Conservation (phyloP, 352 stramenopile species). For the Globisporangium splendens region DNA sequence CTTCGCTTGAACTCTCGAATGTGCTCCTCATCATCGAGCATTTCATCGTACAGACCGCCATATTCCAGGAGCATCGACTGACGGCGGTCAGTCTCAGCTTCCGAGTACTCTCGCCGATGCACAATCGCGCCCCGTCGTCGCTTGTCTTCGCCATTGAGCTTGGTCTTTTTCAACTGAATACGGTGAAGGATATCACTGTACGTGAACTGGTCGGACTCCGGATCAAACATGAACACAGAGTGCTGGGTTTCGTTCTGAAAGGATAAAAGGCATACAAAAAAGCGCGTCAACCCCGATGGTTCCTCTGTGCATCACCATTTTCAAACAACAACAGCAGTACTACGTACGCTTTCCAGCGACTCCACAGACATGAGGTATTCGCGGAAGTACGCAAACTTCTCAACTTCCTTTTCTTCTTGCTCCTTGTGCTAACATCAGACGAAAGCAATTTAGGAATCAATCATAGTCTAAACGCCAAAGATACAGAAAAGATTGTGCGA, state of each 20-base stretch:
- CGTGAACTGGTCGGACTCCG: constrained; percentile 69
- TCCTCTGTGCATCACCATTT: too few species aligned
- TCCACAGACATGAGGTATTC: constrained; percentile 79
- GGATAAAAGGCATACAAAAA: not conserved
- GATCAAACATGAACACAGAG: constrained; percentile 76
- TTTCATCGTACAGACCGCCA: constrained; percentile 63
- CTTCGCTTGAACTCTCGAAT: constrained; percentile 63
- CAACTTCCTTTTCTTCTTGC: constrained; percentile 31
- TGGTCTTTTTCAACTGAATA: constrained; percentile 82
- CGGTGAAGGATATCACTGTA: constrained; percentile 75
- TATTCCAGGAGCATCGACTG: constrained; percentile 58
- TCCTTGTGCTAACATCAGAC: constrained; percentile 28
- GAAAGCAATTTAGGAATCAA: constrained; percentile 3
- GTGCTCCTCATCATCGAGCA: constrained; percentile 58
- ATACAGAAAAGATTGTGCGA: not conserved
- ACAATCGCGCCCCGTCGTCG: constrained; percentile 74
- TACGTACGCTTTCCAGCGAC: constrained; percentile 63
- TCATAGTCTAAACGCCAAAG: not conserved
- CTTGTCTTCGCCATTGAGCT: constrained; percentile 75
- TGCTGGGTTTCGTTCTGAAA: constrained; percentile 59
- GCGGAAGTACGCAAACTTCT: constrained; percentile 83
- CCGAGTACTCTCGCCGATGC: constrained; percentile 68
- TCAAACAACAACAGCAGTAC: not conserved
- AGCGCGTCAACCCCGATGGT: not conserved
- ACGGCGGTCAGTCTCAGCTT: constrained; percentile 55